Conservation (phyloP, 208 protist species). For the Tritrichomonas musculus region DNA sequence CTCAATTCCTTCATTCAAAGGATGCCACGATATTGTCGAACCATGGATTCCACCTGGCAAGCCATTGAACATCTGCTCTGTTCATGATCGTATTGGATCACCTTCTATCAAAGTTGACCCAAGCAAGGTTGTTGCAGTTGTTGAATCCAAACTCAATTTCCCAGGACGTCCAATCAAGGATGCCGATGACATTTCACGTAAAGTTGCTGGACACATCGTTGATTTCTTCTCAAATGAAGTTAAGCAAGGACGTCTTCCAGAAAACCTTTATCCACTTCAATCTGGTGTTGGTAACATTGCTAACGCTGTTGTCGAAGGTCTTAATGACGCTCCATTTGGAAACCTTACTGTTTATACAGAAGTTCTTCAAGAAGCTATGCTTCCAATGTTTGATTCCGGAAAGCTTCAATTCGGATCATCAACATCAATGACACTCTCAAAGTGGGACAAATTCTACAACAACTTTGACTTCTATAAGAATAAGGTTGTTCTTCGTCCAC, state of each 20-base stretch:
- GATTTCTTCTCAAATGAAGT: background rate
- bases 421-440: background rate
- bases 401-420: background rate
- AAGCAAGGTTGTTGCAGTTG: conserved; percentile 8
- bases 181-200: background rate
- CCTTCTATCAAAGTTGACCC: background rate
- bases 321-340: background rate
- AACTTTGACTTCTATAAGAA: background rate
- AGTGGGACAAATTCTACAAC: background rate
- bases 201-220: background rate
- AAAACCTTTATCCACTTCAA: background rate
- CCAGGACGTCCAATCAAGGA: background rate
- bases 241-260: background rate
- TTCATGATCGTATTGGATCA: background rate
- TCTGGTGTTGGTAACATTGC: background rate
- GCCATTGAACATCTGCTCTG: background rate
- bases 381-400: background rate
- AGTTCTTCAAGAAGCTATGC: background rate
- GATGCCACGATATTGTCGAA: background rate
- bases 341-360: background rate
- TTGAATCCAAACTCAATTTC: background rate
- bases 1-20: background rate
- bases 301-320: background rate
- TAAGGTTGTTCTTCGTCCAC: background rate
- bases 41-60: background rate